Evolutionary conservation across 2,329 filamentous ascomycete genomes (phyloP).

Genomic region (Pseudohalonectria lignicola): DNA sequence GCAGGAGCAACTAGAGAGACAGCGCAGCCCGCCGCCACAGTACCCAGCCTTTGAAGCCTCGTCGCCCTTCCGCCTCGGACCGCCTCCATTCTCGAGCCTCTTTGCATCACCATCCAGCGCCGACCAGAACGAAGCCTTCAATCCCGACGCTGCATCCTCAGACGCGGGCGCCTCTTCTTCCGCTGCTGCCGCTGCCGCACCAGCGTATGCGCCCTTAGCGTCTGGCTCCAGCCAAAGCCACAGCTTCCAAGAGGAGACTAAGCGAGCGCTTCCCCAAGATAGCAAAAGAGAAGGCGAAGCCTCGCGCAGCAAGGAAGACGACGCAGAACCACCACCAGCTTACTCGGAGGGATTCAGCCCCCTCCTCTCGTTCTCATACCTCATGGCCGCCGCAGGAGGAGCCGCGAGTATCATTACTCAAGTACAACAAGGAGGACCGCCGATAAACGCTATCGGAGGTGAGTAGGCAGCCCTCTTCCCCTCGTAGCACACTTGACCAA

Average conservation of each 20-base stretch:
- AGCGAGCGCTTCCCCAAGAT: constrained; percentile 72
- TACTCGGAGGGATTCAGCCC: constrained; percentile 94
- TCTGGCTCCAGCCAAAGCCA: constrained; percentile 21
- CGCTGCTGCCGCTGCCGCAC: constrained; percentile 30
- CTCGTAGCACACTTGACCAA: constrained; percentile 1
- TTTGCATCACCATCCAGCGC: constrained; percentile 24
- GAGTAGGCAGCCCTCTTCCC: constrained; percentile 16
- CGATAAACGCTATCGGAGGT: constrained; percentile 85
- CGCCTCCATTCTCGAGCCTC: constrained; percentile 51
- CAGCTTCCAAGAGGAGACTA: constrained; percentile 56
- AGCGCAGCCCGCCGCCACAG: constrained; percentile 45
- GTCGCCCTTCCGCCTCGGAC: constrained; percentile 28
- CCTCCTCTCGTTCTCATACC: constrained; percentile 83
- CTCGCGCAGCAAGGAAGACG: constrained; percentile 60
- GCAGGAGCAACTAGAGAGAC: no score
- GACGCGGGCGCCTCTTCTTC: constrained; percentile 17
- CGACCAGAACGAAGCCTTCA: constrained; percentile 20
- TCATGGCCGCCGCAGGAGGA: constrained; percentile 96
- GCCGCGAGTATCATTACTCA: constrained; percentile 98
- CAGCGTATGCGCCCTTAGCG: constrained; percentile 40
- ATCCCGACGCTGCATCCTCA: constrained; percentile 18
- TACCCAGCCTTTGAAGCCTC: constrained; percentile 42
- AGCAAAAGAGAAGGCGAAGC: constrained; percentile 56
- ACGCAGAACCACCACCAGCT: constrained; percentile 87
- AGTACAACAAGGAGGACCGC: constrained; percentile 86